Conservation (phyloP, 148 eudicot species). For the Vaccinium vitisidaea region DNA sequence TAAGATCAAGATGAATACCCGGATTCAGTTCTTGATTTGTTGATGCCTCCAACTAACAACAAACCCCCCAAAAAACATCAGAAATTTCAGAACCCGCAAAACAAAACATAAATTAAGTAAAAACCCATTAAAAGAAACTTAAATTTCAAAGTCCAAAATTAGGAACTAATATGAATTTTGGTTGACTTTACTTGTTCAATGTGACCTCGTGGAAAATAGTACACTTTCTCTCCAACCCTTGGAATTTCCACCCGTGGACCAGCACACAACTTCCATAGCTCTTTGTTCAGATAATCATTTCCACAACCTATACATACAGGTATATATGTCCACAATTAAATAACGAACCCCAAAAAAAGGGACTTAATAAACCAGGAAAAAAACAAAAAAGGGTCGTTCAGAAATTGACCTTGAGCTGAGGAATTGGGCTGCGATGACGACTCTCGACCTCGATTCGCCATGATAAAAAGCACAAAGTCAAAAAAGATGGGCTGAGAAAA, state of each 20-base stretch:
- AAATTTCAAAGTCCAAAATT: background rate
- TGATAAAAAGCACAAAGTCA: conserved; percentile 21
- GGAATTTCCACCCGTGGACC: conserved; percentile 92
- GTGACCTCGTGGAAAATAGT: conserved; percentile 93
- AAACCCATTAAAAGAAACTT: conserved; percentile 8
- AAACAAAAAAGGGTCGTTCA: background rate
- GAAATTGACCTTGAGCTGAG: conserved; percentile 31
- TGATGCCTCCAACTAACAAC: conserved; percentile 80
- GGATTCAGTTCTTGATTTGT: conserved; percentile 68
- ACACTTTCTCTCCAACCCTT: conserved; percentile 55
- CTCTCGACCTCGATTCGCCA: conserved; percentile 38
- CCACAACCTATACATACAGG: conserved; percentile 22
- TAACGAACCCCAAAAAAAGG: background rate
- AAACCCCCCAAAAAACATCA: conserved; percentile 2
- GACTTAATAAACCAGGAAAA: background rate
- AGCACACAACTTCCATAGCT: conserved; percentile 92
- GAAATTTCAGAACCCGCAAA: background rate
- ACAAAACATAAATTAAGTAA: background rate
- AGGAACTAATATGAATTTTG: background rate
- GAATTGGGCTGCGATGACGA: conserved; percentile 43
- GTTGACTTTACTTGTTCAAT: conserved; percentile 73
- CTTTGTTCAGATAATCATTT: conserved; percentile 54
- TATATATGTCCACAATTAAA: background rate
- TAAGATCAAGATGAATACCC: conserved; percentile 45
- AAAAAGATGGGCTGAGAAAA: background rate